Conservation (phyloP, 768 basidiomycete species). For the Termitomyces sp. region DNA sequence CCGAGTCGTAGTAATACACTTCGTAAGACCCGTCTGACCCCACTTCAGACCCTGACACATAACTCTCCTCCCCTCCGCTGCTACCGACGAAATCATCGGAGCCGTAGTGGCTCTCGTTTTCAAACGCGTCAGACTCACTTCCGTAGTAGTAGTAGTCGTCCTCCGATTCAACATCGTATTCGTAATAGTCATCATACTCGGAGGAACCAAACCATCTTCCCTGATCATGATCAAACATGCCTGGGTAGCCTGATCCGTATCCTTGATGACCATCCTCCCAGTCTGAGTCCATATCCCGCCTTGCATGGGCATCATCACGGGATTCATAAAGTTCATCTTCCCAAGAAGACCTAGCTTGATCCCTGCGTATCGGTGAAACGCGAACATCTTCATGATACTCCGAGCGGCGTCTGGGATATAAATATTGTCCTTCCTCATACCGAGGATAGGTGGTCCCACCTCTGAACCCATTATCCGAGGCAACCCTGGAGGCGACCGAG, state of each 20-base stretch:
- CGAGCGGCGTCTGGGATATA: neutral
- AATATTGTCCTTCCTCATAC: neutral
- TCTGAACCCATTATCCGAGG: neutral
- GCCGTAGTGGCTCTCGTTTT: neutral
- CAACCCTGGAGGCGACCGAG: neutral
- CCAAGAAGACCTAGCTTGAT: neutral
- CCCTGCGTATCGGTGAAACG: neutral
- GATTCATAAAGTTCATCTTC: neutral
- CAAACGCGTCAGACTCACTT: neutral
- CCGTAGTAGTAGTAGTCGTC: slow-evolving; percentile 4
- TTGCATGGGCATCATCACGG: neutral
- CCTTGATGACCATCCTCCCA: neutral
- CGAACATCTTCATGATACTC: neutral
- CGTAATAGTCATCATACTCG: neutral
- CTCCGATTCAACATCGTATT: neutral
- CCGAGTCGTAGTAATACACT: slow-evolving; percentile 1
- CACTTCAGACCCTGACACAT: neutral
- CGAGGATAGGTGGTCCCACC: neutral
- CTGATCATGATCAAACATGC: neutral
- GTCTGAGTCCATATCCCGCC: neutral
- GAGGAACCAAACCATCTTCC: neutral
- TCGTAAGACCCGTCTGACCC: neutral
- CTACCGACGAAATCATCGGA: neutral
- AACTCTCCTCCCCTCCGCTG: neutral
- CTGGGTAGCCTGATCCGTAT: neutral